A percentile compares a stretch with the other conserved stretches of the same genome.
Evolutionary conservation across 2,329 filamentous ascomycete species (phyloP).

Genomic region (Furcasterigmium sp.): DNA sequence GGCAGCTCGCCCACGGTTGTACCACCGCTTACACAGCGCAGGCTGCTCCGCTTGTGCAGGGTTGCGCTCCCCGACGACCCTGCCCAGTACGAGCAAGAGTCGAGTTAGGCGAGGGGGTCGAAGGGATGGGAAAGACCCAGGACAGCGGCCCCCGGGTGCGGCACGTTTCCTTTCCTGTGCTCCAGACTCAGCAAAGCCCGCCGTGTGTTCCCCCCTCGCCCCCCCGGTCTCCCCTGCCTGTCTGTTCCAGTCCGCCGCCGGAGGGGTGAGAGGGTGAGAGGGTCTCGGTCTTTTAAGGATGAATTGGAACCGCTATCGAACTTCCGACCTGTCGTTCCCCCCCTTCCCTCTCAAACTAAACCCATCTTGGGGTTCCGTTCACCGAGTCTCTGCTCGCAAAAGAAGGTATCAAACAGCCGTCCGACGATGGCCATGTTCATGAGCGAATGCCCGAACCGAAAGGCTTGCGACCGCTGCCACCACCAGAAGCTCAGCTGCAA

Average conservation of each 20-base stretch:
- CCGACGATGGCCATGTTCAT: slow-evolving; percentile 23
- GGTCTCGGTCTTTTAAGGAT: slow-evolving; percentile 3
- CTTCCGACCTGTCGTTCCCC: neutral
- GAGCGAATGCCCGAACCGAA: slow-evolving; percentile 32
- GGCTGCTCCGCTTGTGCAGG: neutral
- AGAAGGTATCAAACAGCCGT: neutral
- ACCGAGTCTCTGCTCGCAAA: neutral
- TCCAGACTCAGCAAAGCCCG: neutral
- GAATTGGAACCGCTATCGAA: neutral
- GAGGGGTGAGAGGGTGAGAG: neutral
- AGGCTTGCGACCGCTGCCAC: slow-evolving; percentile 42
- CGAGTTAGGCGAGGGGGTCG: neutral
- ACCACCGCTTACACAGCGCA: neutral
- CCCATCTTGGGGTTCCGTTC: neutral
- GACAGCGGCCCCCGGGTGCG: neutral
- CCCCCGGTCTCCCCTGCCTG: neutral
- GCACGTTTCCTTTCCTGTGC: neutral
- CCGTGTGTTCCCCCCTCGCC: neutral
- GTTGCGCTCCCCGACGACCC: neutral
- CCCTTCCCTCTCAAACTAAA: neutral
- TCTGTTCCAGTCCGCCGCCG: neutral
- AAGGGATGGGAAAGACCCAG: neutral
- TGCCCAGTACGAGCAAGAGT: neutral
- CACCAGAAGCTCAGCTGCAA: slow-evolving; percentile 41
- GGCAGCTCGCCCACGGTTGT: neutral